Percentiles rank a stretch among this genome's conserved stretches.
Conservation (phyloP, 1,284 basidiomycete species). For the Austroboletus niveus region DNA sequence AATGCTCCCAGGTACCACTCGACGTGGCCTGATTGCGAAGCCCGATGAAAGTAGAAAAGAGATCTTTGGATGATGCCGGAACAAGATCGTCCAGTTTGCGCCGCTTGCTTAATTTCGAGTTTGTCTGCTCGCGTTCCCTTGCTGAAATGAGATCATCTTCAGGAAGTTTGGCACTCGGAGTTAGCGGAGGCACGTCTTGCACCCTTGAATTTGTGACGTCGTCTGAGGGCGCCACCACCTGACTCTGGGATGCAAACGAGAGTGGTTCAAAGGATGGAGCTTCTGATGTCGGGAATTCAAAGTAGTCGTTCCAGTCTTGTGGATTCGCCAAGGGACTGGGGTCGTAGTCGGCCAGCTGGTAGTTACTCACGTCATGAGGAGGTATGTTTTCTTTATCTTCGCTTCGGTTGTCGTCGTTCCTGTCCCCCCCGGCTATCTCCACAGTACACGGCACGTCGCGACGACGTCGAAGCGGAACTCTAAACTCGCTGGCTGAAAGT, state of each 20-base stretch:
- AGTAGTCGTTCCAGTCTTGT: constrained; percentile 25
- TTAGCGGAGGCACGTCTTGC: constrained; percentile 6
- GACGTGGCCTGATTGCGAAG: constrained; percentile 23
- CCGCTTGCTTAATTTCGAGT: constrained; percentile 19
- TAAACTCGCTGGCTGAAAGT: constrained; percentile 6
- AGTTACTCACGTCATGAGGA: constrained; percentile 3
- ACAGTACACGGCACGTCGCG: not conserved
- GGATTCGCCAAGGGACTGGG: constrained; percentile 1
- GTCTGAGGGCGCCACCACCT: not conserved
- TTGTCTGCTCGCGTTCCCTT: constrained; percentile 2
- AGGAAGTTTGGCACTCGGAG: constrained; percentile 2
- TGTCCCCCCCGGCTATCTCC: constrained; percentile 8
- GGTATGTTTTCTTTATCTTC: constrained; percentile 26
- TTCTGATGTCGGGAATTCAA: constrained; percentile 24
- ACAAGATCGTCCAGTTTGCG: constrained; percentile 28
- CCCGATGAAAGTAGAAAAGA: constrained; percentile 25
- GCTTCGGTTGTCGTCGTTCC: constrained; percentile 10
- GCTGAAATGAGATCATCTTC: constrained; percentile 1
- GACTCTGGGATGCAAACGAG: constrained; percentile 25
- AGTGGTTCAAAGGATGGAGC: constrained; percentile 25
- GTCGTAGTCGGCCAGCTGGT: not conserved
- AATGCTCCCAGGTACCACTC: constrained; percentile 7
- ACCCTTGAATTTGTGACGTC: constrained; percentile 2
- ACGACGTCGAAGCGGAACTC: not conserved
- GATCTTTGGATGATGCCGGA: constrained; percentile 26